Evolutionary conservation across 495 filamentous ascomycete species (phyloP), one percentile per base, ranked within the genome.

Genomic region (Pyronema omphalodes): DNA sequence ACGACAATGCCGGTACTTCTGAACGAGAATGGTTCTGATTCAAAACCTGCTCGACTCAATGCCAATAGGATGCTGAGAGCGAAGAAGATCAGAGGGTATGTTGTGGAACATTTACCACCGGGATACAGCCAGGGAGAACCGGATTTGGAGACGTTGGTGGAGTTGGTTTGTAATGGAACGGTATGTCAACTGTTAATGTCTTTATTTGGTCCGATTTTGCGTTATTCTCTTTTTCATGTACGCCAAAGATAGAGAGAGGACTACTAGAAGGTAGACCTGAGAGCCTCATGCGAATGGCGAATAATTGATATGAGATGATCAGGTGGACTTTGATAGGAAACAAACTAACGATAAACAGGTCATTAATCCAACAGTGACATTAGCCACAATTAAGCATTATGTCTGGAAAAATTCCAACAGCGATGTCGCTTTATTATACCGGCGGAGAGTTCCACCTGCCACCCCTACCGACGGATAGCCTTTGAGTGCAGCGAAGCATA

Each of bases 41-140:
- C 23, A 19, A 64, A 66, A 35, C 55, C 44, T 40, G 60, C 86
- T 48, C 79, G 91, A 33, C 74, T 98, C 54, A 98, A 96, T 65
- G 91, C 91, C 33, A 98, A 96, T 63, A 75, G 91, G 33, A 96
- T 98, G 93, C 74, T 98, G 33, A 77, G 91, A 44, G 84, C 88
- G 3, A 89, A 86, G 71, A 98, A 96, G 72, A 86, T 98, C n/a
- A 68, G 93, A 37, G 80, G 78, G 0, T 98, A 98, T 60, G 80
- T 96, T 6, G 83, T 87, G 1, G 91, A 98, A 66, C 75, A 86
- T 48, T 88, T 98, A 51, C 88, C 94, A 64, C 75, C 80, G 1
- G 66, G 66, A 6, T 63, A 55, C 17, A 55, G 54, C 12, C 51
- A 52, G 37, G 47, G 55, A 29, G 49, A 45, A 7, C 34, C 89